Evolutionary conservation across 129 eudicot species (phyloP), one percentile per base, ranked within the genome.

Genomic region (Tanacetum coccineum): DNA sequence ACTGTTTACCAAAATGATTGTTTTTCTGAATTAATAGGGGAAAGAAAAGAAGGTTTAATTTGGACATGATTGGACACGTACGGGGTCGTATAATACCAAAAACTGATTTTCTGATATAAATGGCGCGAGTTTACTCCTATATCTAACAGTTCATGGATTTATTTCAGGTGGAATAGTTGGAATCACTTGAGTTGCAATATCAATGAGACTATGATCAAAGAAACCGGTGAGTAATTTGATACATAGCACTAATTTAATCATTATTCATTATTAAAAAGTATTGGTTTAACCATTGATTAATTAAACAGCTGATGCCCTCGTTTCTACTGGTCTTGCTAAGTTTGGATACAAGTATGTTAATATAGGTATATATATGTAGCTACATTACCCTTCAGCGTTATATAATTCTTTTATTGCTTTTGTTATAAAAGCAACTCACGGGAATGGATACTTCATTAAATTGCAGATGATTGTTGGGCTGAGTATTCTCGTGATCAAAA

Each of bases 401-500:
- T 22, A 22, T 2, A 22, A 1, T 22, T 22, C 25, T 6, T 47
- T 70, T 14, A 18, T 68, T 48, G 4, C 36, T 55, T 9, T 40
- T 63, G 17, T 17, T 25, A 64, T 21, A 11, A 5, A 10, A 47
- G 13, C 15, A 48, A 22, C 73, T 76, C 64, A 76, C 65, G 2
- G 1, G 62, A 46, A 59, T 46, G 3, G 25, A 50, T 76, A 11
- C 17, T 48, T 36, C 6, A 14, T 51, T 49, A 44, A 46, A 14
- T 56, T 49, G 47, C 73, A 92, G 98, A 92, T 80, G 98, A 92
- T 74, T 88, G 98, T 74, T 92, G 98, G 98, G 98, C 95, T 55
- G 98, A 91, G 82, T 46, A 48, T 54, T 26, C 54, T 57, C 98
- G 96, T 18, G 91, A 91, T 64, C 58, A 67, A 65, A 45, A 85